phyloP scores from a whole-genome alignment of 2,329 filamentous ascomycete species.

The Beauveria asiatica region DNA sequence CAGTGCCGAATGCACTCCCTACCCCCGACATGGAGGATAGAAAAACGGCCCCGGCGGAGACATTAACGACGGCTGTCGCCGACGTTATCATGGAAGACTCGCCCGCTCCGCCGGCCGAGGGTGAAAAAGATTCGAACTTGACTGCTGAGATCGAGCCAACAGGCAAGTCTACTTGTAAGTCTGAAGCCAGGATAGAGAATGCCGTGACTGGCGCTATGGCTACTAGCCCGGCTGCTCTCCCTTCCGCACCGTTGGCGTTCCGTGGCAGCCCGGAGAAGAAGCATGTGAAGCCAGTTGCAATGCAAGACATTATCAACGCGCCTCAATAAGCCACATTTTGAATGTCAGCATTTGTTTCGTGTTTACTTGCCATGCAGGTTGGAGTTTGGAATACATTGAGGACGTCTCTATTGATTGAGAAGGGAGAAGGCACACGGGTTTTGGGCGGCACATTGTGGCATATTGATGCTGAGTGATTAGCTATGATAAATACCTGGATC shows the following conservation, averaged over 20 bases:
- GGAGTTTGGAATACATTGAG: constrained; percentile 10
- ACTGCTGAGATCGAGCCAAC: not conserved
- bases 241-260: constrained; percentile 45
- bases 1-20: constrained; percentile 17
- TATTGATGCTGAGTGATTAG: not conserved
- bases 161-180: not conserved
- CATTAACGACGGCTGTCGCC: not conserved
- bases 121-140: constrained; percentile 13
- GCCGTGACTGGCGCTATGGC: constrained; percentile 14
- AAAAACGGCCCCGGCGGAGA: not conserved
- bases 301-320: constrained; percentile 18
- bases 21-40: constrained; percentile 16
- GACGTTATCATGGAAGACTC: not conserved
- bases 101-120: not conserved
- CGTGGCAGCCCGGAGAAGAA: constrained; percentile 54
- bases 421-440: not conserved
- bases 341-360: constrained; percentile 10
- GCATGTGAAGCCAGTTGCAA: constrained; percentile 23
- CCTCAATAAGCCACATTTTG: not conserved
- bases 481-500: not conserved
- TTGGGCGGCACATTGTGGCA: not conserved
- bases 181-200: not conserved
- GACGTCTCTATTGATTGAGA: not conserved
- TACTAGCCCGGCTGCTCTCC: constrained; percentile 24
- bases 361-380: constrained; percentile 14